Conservation (phyloP, 2,329 filamentous ascomycete species). For the Tolypocladium ovalisporum region DNA sequence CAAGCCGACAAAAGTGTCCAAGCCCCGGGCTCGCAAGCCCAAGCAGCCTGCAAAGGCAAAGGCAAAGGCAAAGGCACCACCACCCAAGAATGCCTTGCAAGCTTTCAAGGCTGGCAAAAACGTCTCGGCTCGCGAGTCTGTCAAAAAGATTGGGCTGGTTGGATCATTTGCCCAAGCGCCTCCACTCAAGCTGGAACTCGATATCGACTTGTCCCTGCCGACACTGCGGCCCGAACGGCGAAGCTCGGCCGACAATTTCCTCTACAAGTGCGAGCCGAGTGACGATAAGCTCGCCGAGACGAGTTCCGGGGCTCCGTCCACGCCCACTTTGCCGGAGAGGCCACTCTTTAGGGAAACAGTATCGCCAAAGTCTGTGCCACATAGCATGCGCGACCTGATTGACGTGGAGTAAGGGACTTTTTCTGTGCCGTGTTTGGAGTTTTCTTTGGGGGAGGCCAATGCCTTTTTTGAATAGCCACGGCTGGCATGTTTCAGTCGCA, state of each 20-base stretch:
- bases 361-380: slow-evolving; percentile 30
- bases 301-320: slow-evolving; percentile 8
- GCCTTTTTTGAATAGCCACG: neutral
- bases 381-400: slow-evolving; percentile 20
- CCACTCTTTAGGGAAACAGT: slow-evolving; percentile 21
- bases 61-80: slow-evolving; percentile 22
- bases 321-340: slow-evolving; percentile 7
- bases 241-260: slow-evolving; percentile 8
- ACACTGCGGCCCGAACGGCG: slow-evolving; percentile 12
- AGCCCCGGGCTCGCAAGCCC: slow-evolving; percentile 19
- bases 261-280: slow-evolving; percentile 7
- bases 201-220: slow-evolving; percentile 5
- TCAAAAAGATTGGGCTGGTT: slow-evolving; percentile 9
- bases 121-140: slow-evolving; percentile 10
- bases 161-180: neutral
- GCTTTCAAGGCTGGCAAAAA: slow-evolving; percentile 34
- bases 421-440: neutral
- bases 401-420: neutral
- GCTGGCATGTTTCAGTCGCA: neutral
- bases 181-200: neutral
- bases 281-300: slow-evolving; percentile 3
- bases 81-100: slow-evolving; percentile 27
- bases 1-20: slow-evolving; percentile 10
- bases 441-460: neutral
- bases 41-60: slow-evolving; percentile 25